Evolutionary conservation across 2,329 filamentous ascomycete genomes (phyloP).

Genomic region (Sarocladium kiliense): DNA sequence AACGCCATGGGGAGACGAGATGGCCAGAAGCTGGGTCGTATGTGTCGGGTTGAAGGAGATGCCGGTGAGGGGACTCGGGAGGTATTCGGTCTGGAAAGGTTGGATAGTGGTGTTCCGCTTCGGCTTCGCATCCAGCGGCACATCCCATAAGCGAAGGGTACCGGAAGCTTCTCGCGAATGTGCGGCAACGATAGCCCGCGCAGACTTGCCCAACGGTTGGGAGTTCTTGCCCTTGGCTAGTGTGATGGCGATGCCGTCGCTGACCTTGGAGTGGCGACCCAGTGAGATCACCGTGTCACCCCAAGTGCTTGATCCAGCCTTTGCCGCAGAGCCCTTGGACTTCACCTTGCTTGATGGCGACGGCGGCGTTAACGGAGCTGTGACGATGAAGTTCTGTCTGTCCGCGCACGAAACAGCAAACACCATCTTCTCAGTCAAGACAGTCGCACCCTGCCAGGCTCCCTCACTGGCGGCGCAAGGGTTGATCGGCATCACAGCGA

Average conservation of each 20-base stretch:
- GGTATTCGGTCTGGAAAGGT: slow-evolving; percentile 57
- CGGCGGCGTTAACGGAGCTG: slow-evolving; percentile 55
- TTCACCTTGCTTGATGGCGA: slow-evolving; percentile 56
- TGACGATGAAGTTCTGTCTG: slow-evolving; percentile 51
- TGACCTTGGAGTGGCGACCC: slow-evolving; percentile 45
- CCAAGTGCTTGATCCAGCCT: slow-evolving; percentile 57
- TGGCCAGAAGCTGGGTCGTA: slow-evolving; percentile 51
- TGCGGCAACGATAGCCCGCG: slow-evolving; percentile 52
- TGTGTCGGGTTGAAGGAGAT: slow-evolving; percentile 57
- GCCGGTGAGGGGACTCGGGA: slow-evolving; percentile 47
- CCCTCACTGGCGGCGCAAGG: slow-evolving; percentile 42
- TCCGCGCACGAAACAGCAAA: slow-evolving; percentile 57
- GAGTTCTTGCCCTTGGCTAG: not conserved
- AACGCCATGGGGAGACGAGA: slow-evolving; percentile 50
- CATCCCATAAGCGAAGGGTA: slow-evolving; percentile 52
- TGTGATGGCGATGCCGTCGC: slow-evolving; percentile 43
- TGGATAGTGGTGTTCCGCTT: slow-evolving; percentile 25
- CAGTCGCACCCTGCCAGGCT: slow-evolving; percentile 38
- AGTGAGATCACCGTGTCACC: slow-evolving; percentile 54
- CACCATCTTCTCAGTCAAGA: slow-evolving; percentile 53
- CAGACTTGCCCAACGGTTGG: slow-evolving; percentile 33
- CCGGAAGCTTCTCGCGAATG: slow-evolving; percentile 56
- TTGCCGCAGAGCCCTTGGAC: slow-evolving; percentile 44
- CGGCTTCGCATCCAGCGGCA: slow-evolving; percentile 39
- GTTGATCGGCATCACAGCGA: slow-evolving; percentile 51